phyloP scores from a whole-genome alignment of 192 early-diverging fungal genomes.

The Jimgerdemannia lactiflua region DNA sequence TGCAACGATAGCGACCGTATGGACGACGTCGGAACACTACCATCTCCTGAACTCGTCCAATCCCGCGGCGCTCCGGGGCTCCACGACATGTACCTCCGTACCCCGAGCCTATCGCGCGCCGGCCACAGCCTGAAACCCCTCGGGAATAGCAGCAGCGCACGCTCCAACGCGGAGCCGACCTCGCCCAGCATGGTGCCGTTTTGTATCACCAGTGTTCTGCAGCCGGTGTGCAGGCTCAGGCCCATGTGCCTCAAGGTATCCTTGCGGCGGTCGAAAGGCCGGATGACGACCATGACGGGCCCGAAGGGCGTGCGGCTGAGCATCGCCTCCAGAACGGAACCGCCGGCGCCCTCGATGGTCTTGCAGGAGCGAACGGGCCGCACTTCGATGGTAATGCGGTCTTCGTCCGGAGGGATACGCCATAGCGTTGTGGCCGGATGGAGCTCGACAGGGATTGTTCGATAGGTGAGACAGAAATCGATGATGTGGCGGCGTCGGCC shows the following conservation, averaged over 20 bases:
- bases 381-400: not conserved
- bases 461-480: not conserved
- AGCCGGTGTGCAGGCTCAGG: not conserved
- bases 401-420: not conserved
- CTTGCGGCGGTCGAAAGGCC: not conserved
- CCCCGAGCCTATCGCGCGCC: not conserved
- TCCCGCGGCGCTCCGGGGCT: not conserved
- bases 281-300: not conserved
- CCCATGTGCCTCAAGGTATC: not conserved
- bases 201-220: not conserved
- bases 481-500: not conserved
- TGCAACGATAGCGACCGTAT: not conserved
- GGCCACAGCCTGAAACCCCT: not conserved
- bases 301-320: not conserved
- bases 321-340: not conserved
- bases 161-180: not conserved
- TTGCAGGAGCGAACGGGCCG: not conserved
- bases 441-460: not conserved
- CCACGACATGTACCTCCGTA: not conserved
- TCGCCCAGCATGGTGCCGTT: not conserved
- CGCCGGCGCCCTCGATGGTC: not conserved
- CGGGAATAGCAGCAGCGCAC: not conserved
- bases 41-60: not conserved
- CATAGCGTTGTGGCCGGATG: not conserved
- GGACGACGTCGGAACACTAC: no score